Base-by-base conservation (phyloP, 208 protist species). In the Acanthamoeba rhysodes region DNA sequence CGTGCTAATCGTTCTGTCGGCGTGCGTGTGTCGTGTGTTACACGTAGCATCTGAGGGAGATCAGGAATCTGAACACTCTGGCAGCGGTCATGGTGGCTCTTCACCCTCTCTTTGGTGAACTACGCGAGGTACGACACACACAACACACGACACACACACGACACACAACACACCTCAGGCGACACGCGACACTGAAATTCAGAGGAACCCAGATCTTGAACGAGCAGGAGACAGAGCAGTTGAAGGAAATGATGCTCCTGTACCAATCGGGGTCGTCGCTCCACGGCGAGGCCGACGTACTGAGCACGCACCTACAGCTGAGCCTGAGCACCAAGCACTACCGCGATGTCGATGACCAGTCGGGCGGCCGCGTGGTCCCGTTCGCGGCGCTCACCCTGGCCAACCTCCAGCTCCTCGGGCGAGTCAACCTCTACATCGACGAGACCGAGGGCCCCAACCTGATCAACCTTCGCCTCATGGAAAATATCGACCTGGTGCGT, bases 311-410 rank as follows among this genome's bases (percentile, higher is more conserved):
- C 4, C 74, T 82, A 12, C 74, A 82, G 74, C 74, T 82, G 37
- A 82, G 74, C 74, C 32, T 82, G 37, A 82, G 74, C 45, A 82
- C 74, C 74, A 82, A 82, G 37, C 74, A 82, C 18, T 82, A 82
- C 74, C 74, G 74, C 22, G 74, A 82, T 37, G 32, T 55, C 22
- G 32, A 24, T 2, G 74, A 82, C 16, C n/a, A 41, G 22, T 9
- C 37, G 18, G 20, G 3, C 10, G 18, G 29, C 74, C 34, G 10
- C 18, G 29, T 82, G 18, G 5, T 72, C 9, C 74, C 74, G 20
- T 82, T 82, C 74, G 74, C n/a, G 16, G 34, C 74, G 6, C 37
- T 45, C 32, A 82, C 74, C 9, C 74, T 82, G 14, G 74, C 34
- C 37, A 82, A 82, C 18, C 74, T 82, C 45, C 74, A 82, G 74